Evolutionary conservation across 106 monocot species (phyloP).

Genomic region (Apostasia shenzhenica): DNA sequence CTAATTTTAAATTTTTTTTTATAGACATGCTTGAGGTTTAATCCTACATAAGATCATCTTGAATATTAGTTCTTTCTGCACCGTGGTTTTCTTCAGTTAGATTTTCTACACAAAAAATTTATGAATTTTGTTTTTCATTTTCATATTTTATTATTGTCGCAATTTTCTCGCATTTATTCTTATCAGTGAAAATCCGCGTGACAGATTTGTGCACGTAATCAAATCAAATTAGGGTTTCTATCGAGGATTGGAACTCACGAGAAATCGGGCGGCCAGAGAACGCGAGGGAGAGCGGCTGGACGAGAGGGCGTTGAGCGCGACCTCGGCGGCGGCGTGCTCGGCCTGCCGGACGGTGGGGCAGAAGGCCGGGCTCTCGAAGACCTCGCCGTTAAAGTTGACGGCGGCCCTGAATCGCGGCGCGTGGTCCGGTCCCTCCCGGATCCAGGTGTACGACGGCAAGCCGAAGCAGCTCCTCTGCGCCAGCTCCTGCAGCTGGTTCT

Average conservation of each 20-base stretch:
- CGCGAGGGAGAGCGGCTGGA: constrained; percentile 67
- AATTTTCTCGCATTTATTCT: no score
- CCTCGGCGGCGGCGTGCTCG: constrained; percentile 89
- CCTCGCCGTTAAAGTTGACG: constrained; percentile 91
- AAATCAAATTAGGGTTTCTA: no score
- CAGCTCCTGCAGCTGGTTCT: constrained; percentile 23
- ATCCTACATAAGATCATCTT: no score
- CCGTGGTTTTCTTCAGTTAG: no score
- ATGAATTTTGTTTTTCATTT: no score
- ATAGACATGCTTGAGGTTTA: no score
- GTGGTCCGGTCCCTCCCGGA: constrained; percentile 21
- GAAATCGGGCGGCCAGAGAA: constrained; percentile 86
- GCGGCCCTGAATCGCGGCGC: constrained; percentile 29
- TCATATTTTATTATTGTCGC: no score
- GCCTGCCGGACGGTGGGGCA: constrained; percentile 88
- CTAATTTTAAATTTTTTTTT: no score
- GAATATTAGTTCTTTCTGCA: no score
- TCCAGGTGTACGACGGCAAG: constrained; percentile 22
- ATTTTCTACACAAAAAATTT: no score
- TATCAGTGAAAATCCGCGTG: no score
- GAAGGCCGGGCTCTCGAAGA: constrained; percentile 78
- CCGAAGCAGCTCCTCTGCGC: constrained; percentile 23
- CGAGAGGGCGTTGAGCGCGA: constrained; percentile 61
- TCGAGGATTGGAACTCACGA: constrained; percentile 25
- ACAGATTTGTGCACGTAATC: no score